Evolutionary conservation across 257 asterid genomes (phyloP).

Genomic region (Lycium barbarum): DNA sequence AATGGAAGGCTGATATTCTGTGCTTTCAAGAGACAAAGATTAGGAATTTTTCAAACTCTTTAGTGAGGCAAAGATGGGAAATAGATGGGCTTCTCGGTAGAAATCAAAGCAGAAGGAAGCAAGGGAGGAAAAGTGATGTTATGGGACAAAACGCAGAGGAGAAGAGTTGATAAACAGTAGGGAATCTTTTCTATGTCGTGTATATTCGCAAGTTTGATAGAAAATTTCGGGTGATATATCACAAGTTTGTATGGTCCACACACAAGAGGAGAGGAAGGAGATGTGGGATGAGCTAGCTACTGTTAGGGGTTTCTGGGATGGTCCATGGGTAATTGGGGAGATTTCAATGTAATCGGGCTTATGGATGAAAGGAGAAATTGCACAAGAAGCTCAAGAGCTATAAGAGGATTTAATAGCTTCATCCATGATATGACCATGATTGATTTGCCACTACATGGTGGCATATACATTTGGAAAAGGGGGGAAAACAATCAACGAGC

Average conservation of each 20-base stretch:
- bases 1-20: not conserved
- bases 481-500: not conserved
- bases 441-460: not conserved
- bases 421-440: not conserved
- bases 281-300: too few species aligned
- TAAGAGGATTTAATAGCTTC: not conserved
- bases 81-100: not conserved
- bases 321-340: too few species aligned
- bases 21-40: not conserved
- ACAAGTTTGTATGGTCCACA: too few species aligned
- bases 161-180: not conserved
- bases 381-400: not conserved
- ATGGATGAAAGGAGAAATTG: too few species aligned
- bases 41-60: not conserved
- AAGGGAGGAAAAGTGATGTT: not conserved
- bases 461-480: not conserved
- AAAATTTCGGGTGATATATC: too few species aligned
- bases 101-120: slow-evolving; percentile 3
- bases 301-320: too few species aligned
- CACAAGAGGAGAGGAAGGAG: too few species aligned
- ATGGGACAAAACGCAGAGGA: not conserved
- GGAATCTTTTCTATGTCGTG: too few species aligned
- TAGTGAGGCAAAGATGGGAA: not conserved
- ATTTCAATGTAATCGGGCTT: too few species aligned
- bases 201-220: too few species aligned